Conservation (phyloP, 345 rosid species). For the Cardamine occulta region DNA sequence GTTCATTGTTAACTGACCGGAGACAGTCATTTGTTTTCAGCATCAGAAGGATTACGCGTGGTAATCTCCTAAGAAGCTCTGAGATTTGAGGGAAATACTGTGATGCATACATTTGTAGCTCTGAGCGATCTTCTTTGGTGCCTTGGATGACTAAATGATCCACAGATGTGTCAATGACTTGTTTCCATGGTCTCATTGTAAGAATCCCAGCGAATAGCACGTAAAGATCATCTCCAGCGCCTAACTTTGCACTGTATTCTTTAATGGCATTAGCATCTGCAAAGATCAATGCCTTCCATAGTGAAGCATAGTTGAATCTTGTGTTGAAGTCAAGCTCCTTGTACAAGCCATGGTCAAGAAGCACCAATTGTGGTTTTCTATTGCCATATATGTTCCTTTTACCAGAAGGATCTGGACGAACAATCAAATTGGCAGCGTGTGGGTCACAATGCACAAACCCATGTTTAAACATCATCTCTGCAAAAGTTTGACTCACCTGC, state of each 20-base stretch:
- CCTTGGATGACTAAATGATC: slow-evolving; percentile 92
- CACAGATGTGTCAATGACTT: slow-evolving; percentile 72
- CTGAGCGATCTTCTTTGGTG: slow-evolving; percentile 67
- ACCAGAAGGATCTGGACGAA: slow-evolving; percentile 77
- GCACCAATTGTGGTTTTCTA: slow-evolving; percentile 83
- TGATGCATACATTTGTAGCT: slow-evolving; percentile 95
- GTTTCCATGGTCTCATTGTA: slow-evolving; percentile 94
- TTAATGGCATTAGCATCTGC: slow-evolving; percentile 84
- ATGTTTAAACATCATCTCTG: slow-evolving; percentile 97
- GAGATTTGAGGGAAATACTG: slow-evolving; percentile 85
- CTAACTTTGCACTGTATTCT: slow-evolving; percentile 77
- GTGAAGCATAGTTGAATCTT: slow-evolving; percentile 80
- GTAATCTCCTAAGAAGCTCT: slow-evolving; percentile 90
- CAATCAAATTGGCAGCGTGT: slow-evolving; percentile 92
- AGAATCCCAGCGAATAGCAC: slow-evolving; percentile 82
- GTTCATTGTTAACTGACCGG: slow-evolving; percentile 76
- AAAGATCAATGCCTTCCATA: slow-evolving; percentile 89
- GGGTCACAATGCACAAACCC: slow-evolving; percentile 99
- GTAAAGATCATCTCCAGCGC: slow-evolving; percentile 93
- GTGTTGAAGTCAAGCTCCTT: slow-evolving; percentile 81
- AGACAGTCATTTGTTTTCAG: slow-evolving; percentile 96
- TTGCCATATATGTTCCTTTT: slow-evolving; percentile 61
- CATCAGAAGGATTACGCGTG: slow-evolving; percentile 87
- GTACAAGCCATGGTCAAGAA: slow-evolving; percentile 91
- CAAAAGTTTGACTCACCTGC: slow-evolving; percentile 88